These are phyloP conservation scores for Candida pseudoglaebosa DNA, from an alignment of 805 yeast genomes.

Conservation along the genomic window DNA sequence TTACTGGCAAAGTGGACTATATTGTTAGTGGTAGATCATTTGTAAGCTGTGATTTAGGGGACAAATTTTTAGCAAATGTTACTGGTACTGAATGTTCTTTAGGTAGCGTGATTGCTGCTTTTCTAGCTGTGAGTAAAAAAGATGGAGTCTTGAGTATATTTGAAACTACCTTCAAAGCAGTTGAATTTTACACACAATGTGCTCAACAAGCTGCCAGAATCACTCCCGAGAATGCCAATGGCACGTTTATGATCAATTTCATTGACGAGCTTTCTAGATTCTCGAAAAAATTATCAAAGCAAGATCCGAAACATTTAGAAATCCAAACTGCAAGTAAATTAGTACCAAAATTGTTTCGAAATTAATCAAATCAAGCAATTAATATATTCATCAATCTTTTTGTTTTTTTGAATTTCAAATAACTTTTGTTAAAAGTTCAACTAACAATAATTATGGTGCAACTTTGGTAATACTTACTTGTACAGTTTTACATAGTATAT, in stretches of 20 bases:
- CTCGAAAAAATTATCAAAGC: constrained; percentile 5
- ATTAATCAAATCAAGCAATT: too few species aligned
- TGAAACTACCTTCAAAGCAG: constrained; percentile 52
- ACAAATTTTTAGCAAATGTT: constrained; percentile 56
- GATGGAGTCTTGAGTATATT: constrained; percentile 23
- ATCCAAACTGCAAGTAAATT: too few species aligned
- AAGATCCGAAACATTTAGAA: too few species aligned
- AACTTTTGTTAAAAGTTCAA: too few species aligned
- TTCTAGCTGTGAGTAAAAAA: constrained; percentile 31
- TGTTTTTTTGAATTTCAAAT: too few species aligned
- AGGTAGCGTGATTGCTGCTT: constrained; percentile 67
- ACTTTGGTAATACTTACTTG: too few species aligned
- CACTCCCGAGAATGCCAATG: constrained; percentile 7
- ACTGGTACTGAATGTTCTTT: constrained; percentile 85
- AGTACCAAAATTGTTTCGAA: too few species aligned
- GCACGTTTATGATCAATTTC: constrained; percentile 43
- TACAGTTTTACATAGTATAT: too few species aligned
- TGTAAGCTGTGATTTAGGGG: constrained; percentile 50
- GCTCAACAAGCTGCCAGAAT: constrained; percentile 49
- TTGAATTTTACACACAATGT: constrained; percentile 55
- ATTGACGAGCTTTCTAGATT: constrained; percentile 35
- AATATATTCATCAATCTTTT: too few species aligned
- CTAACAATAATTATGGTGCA: too few species aligned
- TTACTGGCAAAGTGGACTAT: constrained; percentile 53
- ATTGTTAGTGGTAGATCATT: constrained; percentile 21